Conservation (phyloP, 495 filamentous ascomycete genomes). For the Tuber calosporum region DNA sequence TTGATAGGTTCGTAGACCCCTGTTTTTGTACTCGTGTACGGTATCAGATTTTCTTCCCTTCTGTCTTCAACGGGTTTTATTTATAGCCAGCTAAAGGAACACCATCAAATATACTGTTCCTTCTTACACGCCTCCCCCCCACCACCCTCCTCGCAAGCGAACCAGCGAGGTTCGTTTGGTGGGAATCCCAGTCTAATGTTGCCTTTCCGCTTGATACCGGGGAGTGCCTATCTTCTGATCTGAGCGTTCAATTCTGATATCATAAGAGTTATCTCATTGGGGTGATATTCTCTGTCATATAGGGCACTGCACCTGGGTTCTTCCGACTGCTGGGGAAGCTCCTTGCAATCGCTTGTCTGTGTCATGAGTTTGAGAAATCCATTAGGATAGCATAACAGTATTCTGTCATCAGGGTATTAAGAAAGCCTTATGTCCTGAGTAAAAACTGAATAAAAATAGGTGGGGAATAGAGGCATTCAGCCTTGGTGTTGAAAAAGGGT, state of each 20-base stretch:
- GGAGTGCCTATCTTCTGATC: neutral
- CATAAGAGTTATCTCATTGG: neutral
- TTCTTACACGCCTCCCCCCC: no score
- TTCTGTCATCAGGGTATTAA: no score
- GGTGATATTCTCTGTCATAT: neutral
- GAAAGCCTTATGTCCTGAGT: neutral
- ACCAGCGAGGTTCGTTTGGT: neutral
- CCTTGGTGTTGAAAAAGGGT: no score
- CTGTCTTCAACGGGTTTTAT: no score
- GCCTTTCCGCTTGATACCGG: neutral
- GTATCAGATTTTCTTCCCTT: no score
- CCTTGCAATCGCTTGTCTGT: neutral
- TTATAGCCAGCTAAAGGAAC: no score
- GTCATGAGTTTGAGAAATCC: neutral
- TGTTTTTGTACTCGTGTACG: no score
- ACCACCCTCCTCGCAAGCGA: neutral
- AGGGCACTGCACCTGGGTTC: neutral
- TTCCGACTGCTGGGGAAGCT: neutral
- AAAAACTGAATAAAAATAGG: no score
- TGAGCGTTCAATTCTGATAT: neutral
- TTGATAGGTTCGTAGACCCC: neutral
- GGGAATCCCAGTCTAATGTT: neutral
- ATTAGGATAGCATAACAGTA: neutral
- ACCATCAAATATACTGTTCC: neutral
- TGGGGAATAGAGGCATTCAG: no score